These are phyloP conservation scores for Heterobasidion annosum DNA, from an alignment of 1,284 basidiomycete genomes.

Conservation along the genomic window DNA sequence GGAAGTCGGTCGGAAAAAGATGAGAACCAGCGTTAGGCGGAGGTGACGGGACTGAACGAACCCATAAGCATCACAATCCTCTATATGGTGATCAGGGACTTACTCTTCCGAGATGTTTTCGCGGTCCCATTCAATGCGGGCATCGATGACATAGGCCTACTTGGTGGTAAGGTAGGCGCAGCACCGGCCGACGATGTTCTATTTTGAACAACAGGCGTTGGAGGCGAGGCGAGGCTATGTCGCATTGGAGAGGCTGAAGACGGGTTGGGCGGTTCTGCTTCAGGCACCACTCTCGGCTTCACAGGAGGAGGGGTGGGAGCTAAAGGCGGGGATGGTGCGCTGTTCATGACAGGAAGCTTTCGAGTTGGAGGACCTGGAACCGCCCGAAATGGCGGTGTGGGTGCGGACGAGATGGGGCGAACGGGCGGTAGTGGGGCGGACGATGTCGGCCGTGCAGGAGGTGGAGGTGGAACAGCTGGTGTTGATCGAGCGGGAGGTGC, in stretches of 20 bases:
- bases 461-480: slow-evolving; percentile 22
- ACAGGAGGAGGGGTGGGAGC: slow-evolving; percentile 27
- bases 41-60: slow-evolving; percentile 57
- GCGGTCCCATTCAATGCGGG: slow-evolving; percentile 18
- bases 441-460: slow-evolving; percentile 20
- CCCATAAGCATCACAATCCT: slow-evolving; percentile 5
- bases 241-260: slow-evolving; percentile 16
- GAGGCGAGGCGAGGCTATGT: slow-evolving; percentile 22
- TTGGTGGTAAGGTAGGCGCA: slow-evolving; percentile 8
- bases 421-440: slow-evolving; percentile 14
- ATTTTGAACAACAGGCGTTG: slow-evolving; percentile 22
- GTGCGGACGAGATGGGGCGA: slow-evolving; percentile 18
- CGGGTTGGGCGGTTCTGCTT: slow-evolving; percentile 17
- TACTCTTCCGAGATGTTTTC: slow-evolving; percentile 43
- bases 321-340: slow-evolving; percentile 7
- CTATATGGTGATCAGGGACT: slow-evolving; percentile 5
- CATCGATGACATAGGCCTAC: background rate
- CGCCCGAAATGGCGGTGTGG: slow-evolving; percentile 13
- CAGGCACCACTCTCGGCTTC: slow-evolving; percentile 27
- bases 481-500: slow-evolving; percentile 15
- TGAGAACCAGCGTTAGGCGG: slow-evolving; percentile 61
- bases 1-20: slow-evolving; percentile 67
- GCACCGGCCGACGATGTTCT: slow-evolving; percentile 15
- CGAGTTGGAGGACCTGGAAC: slow-evolving; percentile 18
- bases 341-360: slow-evolving; percentile 16